Conservation (phyloP, 2,329 filamentous ascomycete genomes). For the Ceratocystis eucalypticola region DNA sequence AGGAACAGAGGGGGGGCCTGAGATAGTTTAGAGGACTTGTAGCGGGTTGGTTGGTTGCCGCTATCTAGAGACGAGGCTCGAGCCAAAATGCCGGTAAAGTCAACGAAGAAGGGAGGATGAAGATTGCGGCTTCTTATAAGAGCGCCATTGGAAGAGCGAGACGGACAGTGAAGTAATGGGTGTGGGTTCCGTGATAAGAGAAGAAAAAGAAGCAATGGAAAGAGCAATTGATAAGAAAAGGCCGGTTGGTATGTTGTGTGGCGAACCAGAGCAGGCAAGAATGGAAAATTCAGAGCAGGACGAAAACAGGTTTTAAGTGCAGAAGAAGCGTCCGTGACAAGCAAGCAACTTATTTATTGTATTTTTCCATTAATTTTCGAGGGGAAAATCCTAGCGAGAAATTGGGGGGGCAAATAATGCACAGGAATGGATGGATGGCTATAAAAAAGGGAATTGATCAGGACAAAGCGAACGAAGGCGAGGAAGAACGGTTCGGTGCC, state of each 20-base stretch:
- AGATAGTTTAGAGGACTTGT: not conserved
- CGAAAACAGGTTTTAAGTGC: not conserved
- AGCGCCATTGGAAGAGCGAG: not conserved
- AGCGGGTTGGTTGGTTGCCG: not conserved
- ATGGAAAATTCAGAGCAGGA: not conserved
- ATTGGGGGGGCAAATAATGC: not conserved
- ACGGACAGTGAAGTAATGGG: not conserved
- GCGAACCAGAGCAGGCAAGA: not conserved
- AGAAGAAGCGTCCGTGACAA: not conserved
- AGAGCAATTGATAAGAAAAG: not conserved
- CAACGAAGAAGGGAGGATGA: not conserved
- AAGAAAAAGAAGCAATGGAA: not conserved
- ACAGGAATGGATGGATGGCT: not conserved
- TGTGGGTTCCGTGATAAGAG: not conserved
- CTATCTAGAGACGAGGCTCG: not conserved
- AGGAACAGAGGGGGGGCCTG: not conserved
- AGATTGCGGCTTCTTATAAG: not conserved
- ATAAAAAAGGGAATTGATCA: not conserved
- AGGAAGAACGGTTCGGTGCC: not conserved
- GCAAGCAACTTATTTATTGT: not conserved
- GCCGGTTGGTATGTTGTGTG: not conserved
- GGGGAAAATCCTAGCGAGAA: not conserved
- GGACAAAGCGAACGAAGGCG: not conserved
- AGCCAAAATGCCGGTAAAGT: not conserved
- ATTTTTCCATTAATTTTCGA: not conserved